These are phyloP conservation scores for Boletus patriciae DNA, from an alignment of 768 basidiomycete genomes.

Conservation along the genomic window DNA sequence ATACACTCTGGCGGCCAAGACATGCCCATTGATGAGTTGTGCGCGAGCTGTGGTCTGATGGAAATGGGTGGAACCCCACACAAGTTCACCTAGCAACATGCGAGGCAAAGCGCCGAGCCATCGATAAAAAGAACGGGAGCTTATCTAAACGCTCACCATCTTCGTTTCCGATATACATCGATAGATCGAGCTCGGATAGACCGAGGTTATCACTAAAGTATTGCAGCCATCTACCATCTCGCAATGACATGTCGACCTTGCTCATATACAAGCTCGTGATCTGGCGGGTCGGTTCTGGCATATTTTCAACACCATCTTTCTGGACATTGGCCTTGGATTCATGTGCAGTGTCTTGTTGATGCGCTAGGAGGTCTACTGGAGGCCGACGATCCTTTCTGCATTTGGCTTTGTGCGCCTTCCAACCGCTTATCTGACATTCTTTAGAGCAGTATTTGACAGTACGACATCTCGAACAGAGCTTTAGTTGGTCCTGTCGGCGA, in stretches of 20 bases:
- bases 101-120: background rate
- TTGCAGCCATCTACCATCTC: background rate
- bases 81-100: background rate
- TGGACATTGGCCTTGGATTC: background rate
- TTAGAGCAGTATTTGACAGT: background rate
- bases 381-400: background rate
- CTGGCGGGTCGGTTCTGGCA: background rate
- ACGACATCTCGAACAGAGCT: background rate
- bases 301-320: too few relatives aligned
- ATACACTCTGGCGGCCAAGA: background rate
- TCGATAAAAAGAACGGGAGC: background rate
- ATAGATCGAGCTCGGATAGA: constrained; percentile 1
- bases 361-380: background rate
- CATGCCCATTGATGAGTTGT: background rate
- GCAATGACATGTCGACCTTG: background rate
- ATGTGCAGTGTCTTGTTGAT: background rate
- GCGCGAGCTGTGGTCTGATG: background rate
- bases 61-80: background rate
- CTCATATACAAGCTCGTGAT: background rate
- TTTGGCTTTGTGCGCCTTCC: background rate
- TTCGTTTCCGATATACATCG: background rate
- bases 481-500: background rate
- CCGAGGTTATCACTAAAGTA: background rate
- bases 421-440: background rate
- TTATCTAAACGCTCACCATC: background rate